Evolutionary conservation across 345 rosid genomes (phyloP), one percentile per base, ranked within the genome.

Genomic region (Sonneratia caseolaris): DNA sequence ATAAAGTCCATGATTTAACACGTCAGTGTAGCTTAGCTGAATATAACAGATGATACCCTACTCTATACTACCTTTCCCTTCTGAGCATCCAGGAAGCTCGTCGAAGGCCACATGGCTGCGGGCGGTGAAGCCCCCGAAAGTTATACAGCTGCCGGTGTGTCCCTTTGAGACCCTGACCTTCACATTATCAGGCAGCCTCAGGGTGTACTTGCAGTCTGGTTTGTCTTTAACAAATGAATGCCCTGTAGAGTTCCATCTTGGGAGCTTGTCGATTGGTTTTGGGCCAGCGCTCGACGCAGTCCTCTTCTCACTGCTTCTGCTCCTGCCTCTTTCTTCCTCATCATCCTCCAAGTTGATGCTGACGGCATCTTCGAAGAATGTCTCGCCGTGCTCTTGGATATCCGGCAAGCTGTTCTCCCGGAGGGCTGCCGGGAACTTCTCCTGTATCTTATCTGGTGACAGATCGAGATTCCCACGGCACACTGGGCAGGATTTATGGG

Each of bases 401-500:
- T 66, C 70, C 38, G 65, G 71, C 75, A 70, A 61, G 37, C 73
- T 70, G 35, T 37, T 65, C 40, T 69, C 70, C 4, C n/a, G 78
- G 45, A 74, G 65, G 16, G 62, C 37, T 19, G 40, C 21, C 0
- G 81, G 91, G 21, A 76, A 74, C 66, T 79, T 85, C 24, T 79
- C 82, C 32, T 78, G 42, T 13, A 79, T 21, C 68, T 64, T 70
- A 55, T 74, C 79, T 18, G 37, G 76, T 32, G 87, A 83, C 72
- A 86, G 78, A 59, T 91, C 92, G 40, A 93, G 90, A 55, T 86
- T 86, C 1, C 81, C 73, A 1, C 96, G 96, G 74, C 98, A 93
- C 77, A 93, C 92, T 0, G 98, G 98, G 42, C 98, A 93, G 8
- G 97, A 87, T 72, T 81, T 83, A 55, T 89, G 90, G 3, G 88